phyloP scores from a whole-genome alignment of 139 green algal species.

The Astrephomene gubernaculifera region DNA sequence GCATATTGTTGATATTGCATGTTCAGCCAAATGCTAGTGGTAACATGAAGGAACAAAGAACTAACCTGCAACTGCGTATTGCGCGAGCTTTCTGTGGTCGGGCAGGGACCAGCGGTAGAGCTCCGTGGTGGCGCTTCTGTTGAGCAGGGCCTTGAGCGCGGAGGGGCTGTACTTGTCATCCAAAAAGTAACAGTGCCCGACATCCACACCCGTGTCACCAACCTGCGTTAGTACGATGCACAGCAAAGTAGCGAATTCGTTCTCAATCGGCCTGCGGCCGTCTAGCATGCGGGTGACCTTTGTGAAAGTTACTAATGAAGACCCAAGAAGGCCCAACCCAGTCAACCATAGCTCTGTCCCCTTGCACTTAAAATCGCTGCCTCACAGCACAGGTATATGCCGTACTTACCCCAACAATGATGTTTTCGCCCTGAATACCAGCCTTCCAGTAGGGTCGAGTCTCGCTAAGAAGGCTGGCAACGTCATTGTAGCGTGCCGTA shows the following conservation, averaged over 20 bases:
- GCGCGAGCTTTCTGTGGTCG: not conserved
- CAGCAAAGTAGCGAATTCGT: not conserved
- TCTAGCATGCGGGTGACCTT: too few species aligned
- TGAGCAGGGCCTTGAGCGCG: not conserved
- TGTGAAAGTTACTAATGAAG: too few species aligned
- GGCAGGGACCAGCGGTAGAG: not conserved
- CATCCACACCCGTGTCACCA: not conserved
- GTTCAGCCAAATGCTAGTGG: not conserved
- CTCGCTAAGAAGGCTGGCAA: not conserved
- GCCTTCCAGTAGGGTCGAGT: not conserved
- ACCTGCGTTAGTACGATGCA: not conserved
- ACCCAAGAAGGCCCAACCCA: too few species aligned
- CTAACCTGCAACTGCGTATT: not conserved
- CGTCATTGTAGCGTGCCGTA: not conserved
- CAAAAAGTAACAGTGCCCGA: not conserved
- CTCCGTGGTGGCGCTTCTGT: not conserved
- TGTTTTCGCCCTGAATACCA: not conserved
- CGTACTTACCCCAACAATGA: not conserved
- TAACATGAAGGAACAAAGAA: too few species aligned
- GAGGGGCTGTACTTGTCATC: slow-evolving; percentile 1
- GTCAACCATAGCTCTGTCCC: too few species aligned
- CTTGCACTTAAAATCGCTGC: not conserved
- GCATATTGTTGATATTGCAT: too few species aligned
- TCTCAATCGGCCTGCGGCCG: not conserved
- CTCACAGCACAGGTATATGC: not conserved